Evolutionary conservation across 371 early-diverging fungal genomes (phyloP).

Genomic region (Apophysomyces elegans): DNA sequence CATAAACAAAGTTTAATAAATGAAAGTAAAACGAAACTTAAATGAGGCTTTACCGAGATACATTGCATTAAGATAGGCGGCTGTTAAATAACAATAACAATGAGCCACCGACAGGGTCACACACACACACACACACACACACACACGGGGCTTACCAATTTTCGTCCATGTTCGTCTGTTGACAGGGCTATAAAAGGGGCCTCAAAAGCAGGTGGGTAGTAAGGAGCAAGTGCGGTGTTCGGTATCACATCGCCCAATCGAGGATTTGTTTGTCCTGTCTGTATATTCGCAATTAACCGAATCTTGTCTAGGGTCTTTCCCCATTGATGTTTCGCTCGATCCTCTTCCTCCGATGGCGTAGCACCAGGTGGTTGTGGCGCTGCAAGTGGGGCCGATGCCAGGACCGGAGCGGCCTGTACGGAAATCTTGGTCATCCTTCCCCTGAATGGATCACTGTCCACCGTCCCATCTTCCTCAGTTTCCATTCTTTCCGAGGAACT

Average conservation of each 20-base stretch:
- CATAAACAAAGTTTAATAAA: slow-evolving; percentile 6
- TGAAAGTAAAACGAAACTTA: slow-evolving; percentile 5
- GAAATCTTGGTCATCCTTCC: slow-evolving; percentile 11
- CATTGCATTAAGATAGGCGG: slow-evolving; percentile 50
- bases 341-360: slow-evolving; percentile 14
- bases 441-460: slow-evolving; percentile 8
- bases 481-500: slow-evolving; percentile 5
- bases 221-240: slow-evolving; percentile 36
- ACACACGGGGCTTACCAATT: slow-evolving; percentile 31
- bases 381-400: neutral
- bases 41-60: slow-evolving; percentile 31
- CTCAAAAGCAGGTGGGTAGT: slow-evolving; percentile 51
- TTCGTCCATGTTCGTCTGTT: slow-evolving; percentile 46
- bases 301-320: slow-evolving; percentile 44
- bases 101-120: slow-evolving; percentile 6
- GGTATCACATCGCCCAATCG: slow-evolving; percentile 10
- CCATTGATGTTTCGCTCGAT: slow-evolving; percentile 38
- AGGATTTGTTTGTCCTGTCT: slow-evolving; percentile 13
- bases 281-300: slow-evolving; percentile 34
- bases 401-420: neutral
- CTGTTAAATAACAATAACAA: slow-evolving; percentile 19
- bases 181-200: slow-evolving; percentile 45
- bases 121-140: neutral
- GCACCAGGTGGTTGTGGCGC: slow-evolving; percentile 2
- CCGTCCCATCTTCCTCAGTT: neutral